Evolutionary conservation across 208 protist genomes (phyloP).

Genomic region (Crithidia expoeki): DNA sequence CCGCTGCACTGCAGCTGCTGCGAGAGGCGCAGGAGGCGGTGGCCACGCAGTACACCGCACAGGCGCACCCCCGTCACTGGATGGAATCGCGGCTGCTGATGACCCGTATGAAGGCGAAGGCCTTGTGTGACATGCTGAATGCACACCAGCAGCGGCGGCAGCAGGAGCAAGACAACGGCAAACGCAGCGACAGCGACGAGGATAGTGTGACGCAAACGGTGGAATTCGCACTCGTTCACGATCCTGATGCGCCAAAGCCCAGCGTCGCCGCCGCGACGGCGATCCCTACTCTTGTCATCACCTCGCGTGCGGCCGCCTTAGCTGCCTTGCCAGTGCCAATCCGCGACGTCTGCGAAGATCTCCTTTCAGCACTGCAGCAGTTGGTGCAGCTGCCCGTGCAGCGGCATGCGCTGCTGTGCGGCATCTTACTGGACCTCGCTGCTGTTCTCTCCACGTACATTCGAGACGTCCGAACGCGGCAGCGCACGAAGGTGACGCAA

Average conservation of each 20-base stretch:
- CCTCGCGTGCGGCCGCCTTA: constrained; percentile 13
- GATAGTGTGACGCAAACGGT: neutral
- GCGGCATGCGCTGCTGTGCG: constrained; percentile 62
- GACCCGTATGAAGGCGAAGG: constrained; percentile 40
- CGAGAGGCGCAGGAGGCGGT: constrained; percentile 44
- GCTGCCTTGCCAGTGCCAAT: constrained; percentile 13
- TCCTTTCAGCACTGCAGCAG: constrained; percentile 51
- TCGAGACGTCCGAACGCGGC: constrained; percentile 14
- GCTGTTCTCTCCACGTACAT: constrained; percentile 38
- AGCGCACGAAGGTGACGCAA: neutral
- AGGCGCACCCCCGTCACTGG: constrained; percentile 55
- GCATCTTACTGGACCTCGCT: constrained; percentile 63
- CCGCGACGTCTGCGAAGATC: constrained; percentile 33
- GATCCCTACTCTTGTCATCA: neutral
- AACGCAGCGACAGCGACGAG: neutral
- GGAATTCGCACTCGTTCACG: neutral
- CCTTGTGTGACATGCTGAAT: constrained; percentile 10
- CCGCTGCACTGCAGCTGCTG: constrained; percentile 21
- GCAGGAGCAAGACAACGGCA: neutral
- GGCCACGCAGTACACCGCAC: constrained; percentile 55
- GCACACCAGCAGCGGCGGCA: constrained; percentile 4
- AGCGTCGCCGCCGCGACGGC: neutral
- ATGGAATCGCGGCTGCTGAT: constrained; percentile 61
- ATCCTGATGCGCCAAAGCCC: neutral
- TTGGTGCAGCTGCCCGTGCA: constrained; percentile 60